Evolutionary conservation across 257 asterid species (phyloP), one percentile per base, ranked within the genome.

Genomic region (Solanum gandarillasii): DNA sequence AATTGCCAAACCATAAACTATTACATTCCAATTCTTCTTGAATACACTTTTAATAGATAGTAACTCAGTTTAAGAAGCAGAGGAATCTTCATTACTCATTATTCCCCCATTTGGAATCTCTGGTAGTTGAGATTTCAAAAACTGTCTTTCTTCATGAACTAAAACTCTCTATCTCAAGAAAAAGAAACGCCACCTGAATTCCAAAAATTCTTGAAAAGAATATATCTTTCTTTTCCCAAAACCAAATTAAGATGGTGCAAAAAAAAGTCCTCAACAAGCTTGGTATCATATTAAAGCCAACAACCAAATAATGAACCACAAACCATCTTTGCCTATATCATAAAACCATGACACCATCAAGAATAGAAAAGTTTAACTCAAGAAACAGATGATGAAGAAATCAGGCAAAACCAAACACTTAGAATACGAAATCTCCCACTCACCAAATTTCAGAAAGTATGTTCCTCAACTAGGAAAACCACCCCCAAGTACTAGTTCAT

Each of bases 361-460:
- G 88, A 91, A 60, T 90, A 90, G 52, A 90, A 91, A 92, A 82
- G 86, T 93, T 7, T 93, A 93, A 86, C 73, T 93, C 89, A 94
- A 89, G 93, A 94, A 92, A 93, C 93, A 90, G 48, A 95, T 95
- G 96, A 96, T 92, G 93, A 96, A 94, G 97, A 96, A 94, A 91
- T 93, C 98, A 14, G 94, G 93, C 14, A 88, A 94, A 11, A 41
- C 72, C 74, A 93, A 90, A 90, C 92, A 86, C 65, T 86, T 88
- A 2, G 90, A 92, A 35, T 36, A 76, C 3, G 90, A 89, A 71
- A 82, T 73, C 74, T 43, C 48, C 0, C 88, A 75, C 1, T 87
- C 91, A 41, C 86, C 90, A 10, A 87, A 32, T 25, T 62, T 34
- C 34, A 88, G 58, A 79, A 39, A 75, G 48, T 89, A 89, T 71